phyloP scores from a whole-genome alignment of 2,329 filamentous ascomycete species.

The Knoxdaviesia capensis region DNA sequence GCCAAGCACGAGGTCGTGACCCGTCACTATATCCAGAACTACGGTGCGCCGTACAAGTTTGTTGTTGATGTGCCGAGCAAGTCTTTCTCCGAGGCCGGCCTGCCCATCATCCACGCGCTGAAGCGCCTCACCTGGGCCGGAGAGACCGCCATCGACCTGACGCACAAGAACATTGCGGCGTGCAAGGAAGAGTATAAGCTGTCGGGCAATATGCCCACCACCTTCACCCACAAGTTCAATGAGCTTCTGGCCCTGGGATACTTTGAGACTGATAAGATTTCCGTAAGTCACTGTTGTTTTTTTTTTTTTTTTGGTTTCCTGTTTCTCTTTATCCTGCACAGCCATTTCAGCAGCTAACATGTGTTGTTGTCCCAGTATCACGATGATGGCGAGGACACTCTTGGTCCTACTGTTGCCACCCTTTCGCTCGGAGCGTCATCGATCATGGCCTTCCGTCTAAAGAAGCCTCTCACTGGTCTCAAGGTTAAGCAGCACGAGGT shows the following conservation, averaged over 20 bases:
- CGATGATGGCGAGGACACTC: conserved; percentile 42
- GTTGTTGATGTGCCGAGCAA: conserved; percentile 30
- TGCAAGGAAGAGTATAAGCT: not conserved
- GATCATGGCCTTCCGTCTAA: conserved; percentile 36
- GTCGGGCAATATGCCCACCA: not conserved
- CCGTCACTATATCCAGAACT: conserved; percentile 32
- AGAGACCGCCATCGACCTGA: conserved; percentile 15
- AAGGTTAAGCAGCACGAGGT: conserved; percentile 10
- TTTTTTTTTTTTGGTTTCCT: not conserved
- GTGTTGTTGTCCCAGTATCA: conserved; percentile 26
- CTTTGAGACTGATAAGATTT: conserved; percentile 36
- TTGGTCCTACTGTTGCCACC: conserved; percentile 42
- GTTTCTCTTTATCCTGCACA: not conserved
- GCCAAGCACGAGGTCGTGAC: conserved; percentile 22
- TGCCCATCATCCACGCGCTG: conserved; percentile 26
- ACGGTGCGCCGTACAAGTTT: conserved; percentile 48
- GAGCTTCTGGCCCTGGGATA: conserved; percentile 44
- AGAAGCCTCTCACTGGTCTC: conserved; percentile 16
- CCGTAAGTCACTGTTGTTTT: conserved; percentile 15
- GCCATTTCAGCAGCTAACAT: too few species aligned
- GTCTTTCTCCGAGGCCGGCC: conserved; percentile 27
- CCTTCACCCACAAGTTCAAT: conserved; percentile 28
- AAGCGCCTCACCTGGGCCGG: conserved; percentile 35
- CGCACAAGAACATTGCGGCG: conserved; percentile 3
- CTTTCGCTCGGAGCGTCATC: conserved; percentile 38